Evolutionary conservation across 345 rosid species (phyloP).

Genomic region (Euphorbia pulcherrima): DNA sequence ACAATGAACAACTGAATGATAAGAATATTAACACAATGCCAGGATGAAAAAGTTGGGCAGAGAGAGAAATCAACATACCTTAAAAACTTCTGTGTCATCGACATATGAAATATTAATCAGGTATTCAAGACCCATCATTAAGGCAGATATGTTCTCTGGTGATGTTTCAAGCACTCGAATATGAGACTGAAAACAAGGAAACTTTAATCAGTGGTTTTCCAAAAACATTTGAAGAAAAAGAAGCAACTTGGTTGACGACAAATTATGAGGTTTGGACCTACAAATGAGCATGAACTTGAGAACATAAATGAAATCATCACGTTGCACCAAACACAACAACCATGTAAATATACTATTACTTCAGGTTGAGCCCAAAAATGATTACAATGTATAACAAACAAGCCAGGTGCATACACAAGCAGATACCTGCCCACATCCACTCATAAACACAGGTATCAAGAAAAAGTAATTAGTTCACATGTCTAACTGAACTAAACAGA

Average conservation of each 20-base stretch:
- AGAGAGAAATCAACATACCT: conserved; percentile 44
- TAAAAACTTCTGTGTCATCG: conserved; percentile 98
- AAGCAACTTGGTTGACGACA: neutral
- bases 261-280: neutral
- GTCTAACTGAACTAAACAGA: neutral
- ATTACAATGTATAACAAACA: neutral
- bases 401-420: neutral
- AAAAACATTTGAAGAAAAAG: neutral
- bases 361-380: neutral
- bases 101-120: conserved; percentile 85
- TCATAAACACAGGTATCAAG: neutral
- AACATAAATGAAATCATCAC: neutral
- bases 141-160: conserved; percentile 57
- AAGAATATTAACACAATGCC: neutral
- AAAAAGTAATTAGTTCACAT: neutral
- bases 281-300: neutral
- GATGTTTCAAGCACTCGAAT: conserved; percentile 72
- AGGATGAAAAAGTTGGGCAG: too few relatives aligned
- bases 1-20: neutral
- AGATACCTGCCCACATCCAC: neutral
- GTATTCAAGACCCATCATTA: conserved; percentile 85
- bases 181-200: conserved; percentile 55
- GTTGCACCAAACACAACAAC: neutral
- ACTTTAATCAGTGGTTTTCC: conserved; percentile 10
- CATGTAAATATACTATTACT: neutral